phyloP scores from a whole-genome alignment of 2,329 filamentous ascomycete species.

The Sarocladium strictum region DNA sequence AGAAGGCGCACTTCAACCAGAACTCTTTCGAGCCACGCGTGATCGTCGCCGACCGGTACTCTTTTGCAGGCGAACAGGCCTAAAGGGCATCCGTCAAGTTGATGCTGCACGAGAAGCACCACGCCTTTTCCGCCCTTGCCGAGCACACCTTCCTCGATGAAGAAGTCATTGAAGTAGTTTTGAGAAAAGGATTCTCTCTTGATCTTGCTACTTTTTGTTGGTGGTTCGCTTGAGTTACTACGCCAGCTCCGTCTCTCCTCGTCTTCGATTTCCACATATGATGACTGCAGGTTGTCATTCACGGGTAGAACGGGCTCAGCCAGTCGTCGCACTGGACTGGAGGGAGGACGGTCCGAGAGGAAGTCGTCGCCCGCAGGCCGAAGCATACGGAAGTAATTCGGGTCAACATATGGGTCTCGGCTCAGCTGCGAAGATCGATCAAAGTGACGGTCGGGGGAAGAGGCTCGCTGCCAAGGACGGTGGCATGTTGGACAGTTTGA shows the following conservation, averaged over 20 bases:
- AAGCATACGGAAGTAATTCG: conserved; percentile 94
- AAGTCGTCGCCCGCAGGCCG: conserved; percentile 43
- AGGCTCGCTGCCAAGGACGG: conserved; percentile 52
- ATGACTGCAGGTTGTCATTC: background rate
- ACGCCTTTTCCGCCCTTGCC: conserved; percentile 92
- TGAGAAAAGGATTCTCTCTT: conserved; percentile 82
- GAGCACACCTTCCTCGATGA: conserved; percentile 79
- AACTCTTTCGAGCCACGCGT: conserved; percentile 91
- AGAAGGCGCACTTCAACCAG: conserved; percentile 89
- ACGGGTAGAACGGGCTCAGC: background rate
- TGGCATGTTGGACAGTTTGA: conserved; percentile 89
- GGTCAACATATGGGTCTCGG: conserved; percentile 71
- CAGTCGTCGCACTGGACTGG: conserved; percentile 49
- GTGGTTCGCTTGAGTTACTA: conserved; percentile 43
- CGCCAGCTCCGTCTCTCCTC: conserved; percentile 15
- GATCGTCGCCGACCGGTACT: conserved; percentile 90
- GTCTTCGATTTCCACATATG: conserved; percentile 17
- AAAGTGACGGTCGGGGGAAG: conserved; percentile 43
- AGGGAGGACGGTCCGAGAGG: conserved; percentile 33
- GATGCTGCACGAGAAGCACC: conserved; percentile 86
- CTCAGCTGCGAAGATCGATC: conserved; percentile 33
- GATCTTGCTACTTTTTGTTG: conserved; percentile 59
- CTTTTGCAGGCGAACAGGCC: conserved; percentile 96
- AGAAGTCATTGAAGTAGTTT: conserved; percentile 89
- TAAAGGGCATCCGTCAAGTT: conserved; percentile 81